Conservation (phyloP, 1,284 basidiomycete genomes). For the Trichosporon coremiiforme region DNA sequence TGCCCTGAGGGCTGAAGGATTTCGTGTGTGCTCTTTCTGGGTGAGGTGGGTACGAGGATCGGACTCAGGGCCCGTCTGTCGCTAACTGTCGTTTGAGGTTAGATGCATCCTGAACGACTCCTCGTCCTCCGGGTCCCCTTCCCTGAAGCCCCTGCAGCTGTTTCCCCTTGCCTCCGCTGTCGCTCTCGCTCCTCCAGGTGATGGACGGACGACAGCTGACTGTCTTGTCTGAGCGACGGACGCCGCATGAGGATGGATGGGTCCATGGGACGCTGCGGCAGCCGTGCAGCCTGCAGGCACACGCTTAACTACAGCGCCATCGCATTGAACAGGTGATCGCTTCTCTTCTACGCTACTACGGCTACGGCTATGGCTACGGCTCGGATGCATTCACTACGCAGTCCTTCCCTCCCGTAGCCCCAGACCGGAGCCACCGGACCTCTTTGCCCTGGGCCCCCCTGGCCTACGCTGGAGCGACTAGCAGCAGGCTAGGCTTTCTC, state of each 20-base stretch:
- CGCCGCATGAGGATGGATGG: not conserved
- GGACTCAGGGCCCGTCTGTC: conserved; percentile 11
- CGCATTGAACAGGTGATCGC: not conserved
- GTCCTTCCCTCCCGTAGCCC: too few relatives aligned
- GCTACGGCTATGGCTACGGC: not conserved
- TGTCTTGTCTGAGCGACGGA: not conserved
- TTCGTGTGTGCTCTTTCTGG: not conserved
- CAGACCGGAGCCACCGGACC: too few relatives aligned
- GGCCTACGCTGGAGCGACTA: not conserved
- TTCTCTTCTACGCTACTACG: conserved; percentile 3
- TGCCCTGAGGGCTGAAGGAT: not conserved
- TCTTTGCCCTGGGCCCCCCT: not conserved
- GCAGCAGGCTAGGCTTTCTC: not conserved
- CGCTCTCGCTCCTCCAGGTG: not conserved
- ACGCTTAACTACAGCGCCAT: conserved; percentile 3
- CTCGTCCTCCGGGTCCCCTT: not conserved
- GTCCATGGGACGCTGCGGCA: not conserved
- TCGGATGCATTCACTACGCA: conserved; percentile 5
- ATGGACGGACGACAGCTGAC: not conserved
- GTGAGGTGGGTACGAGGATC: not conserved
- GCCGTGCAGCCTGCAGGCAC: conserved; percentile 14
- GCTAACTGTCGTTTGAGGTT: conserved; percentile 19
- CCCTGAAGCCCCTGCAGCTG: not conserved
- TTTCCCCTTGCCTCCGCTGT: not conserved
- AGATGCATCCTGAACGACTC: not conserved